These are phyloP conservation scores for Aspergillus egyptiacus DNA, from an alignment of 495 filamentous ascomycete genomes.

Conservation along the genomic window DNA sequence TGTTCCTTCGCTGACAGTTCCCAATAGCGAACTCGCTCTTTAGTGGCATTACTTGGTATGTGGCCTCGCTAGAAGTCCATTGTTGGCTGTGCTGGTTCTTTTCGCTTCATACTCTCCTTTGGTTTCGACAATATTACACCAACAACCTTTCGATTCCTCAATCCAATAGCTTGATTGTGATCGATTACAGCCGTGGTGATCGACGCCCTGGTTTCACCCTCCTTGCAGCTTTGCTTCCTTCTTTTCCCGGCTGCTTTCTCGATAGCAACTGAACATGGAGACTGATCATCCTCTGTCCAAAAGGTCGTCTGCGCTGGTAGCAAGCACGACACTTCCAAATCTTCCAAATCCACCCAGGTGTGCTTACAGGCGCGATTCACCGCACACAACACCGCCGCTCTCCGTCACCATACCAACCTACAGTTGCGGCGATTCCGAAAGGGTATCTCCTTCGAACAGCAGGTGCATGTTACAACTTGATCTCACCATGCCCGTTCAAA, in stretches of 20 bases:
- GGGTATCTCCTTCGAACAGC: constrained; percentile 27
- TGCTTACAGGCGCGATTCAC: constrained; percentile 19
- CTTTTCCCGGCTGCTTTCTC: constrained; percentile 7
- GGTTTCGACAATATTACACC: constrained; percentile 4
- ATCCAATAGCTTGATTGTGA: constrained; percentile 18
- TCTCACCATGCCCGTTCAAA: constrained; percentile 43
- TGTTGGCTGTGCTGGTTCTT: constrained; percentile 7
- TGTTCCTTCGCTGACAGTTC: constrained; percentile 18
- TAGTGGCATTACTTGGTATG: constrained; percentile 23
- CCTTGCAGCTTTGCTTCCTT: constrained; percentile 23
- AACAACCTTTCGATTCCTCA: constrained; percentile 6
- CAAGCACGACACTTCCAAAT: constrained; percentile 30
- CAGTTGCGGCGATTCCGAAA: constrained; percentile 21
- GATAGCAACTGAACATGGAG: constrained; percentile 20
- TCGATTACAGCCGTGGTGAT: constrained; percentile 15
- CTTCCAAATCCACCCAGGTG: constrained; percentile 19
- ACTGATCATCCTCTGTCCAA: constrained; percentile 31
- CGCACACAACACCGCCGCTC: constrained; percentile 4
- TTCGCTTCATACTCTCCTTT: constrained; percentile 1
- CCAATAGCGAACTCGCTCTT: constrained; percentile 17
- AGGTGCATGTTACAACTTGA: constrained; percentile 20
- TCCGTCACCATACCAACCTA: constrained; percentile 16
- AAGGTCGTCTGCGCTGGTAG: constrained; percentile 44
- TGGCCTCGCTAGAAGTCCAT: constrained; percentile 12
- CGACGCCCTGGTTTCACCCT: constrained; percentile 22